A percentile compares a stretch with the other conserved stretches of the same genome.
Evolutionary conservation across 441 rosid genomes (phyloP).

Genomic region (Gossypium lobatum): DNA sequence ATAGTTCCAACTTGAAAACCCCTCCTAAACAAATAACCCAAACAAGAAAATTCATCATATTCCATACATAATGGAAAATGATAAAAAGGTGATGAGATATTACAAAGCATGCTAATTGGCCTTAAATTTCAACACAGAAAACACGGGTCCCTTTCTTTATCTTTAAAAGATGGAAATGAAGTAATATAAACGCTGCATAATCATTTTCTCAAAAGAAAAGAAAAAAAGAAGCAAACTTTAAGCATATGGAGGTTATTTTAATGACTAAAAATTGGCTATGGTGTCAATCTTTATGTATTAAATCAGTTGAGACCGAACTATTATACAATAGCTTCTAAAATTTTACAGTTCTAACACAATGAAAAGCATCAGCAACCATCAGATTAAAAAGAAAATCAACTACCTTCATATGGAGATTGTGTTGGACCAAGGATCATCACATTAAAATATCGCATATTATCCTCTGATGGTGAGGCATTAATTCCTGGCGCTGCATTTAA

Average conservation of each 20-base stretch:
- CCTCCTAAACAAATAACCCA: constrained; percentile 53
- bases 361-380: background rate
- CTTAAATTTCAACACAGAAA: background rate
- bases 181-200: background rate
- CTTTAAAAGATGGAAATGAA: background rate
- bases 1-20: constrained; percentile 94
- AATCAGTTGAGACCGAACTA: background rate
- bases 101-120: background rate
- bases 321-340: background rate
- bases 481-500: constrained; percentile 77
- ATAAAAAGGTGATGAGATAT: background rate
- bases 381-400: background rate
- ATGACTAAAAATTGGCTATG: background rate
- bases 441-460: constrained; percentile 92
- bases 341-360: background rate
- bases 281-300: background rate
- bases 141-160: background rate
- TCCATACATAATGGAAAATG: background rate
- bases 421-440: constrained; percentile 99
- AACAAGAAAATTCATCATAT: constrained; percentile 8
- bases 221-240: too few species aligned
- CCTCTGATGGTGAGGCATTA: constrained; percentile 96
- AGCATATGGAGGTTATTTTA: background rate
- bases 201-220: background rate
- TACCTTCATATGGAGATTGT: constrained; percentile 97